Evolutionary conservation across 108 stramenopile genomes (phyloP).

Genomic region (Skeletonema costatum): DNA sequence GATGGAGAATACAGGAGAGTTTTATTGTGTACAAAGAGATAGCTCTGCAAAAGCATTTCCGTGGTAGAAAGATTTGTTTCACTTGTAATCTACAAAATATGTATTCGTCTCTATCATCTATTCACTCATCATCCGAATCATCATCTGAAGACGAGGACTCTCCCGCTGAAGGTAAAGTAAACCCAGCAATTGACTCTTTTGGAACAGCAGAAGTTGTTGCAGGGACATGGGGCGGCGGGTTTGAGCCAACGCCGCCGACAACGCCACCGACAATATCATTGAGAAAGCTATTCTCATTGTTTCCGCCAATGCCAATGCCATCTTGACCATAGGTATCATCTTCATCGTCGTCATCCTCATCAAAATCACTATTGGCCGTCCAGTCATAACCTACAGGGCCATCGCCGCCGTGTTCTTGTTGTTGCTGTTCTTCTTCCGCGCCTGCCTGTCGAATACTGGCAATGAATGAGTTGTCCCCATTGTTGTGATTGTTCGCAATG

Average conservation of each 20-base stretch:
- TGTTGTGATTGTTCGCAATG: conserved; percentile 1
- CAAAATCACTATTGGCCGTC: not conserved
- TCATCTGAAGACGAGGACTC: conserved; percentile 27
- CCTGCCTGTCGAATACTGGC: not conserved
- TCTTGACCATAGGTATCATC: not conserved
- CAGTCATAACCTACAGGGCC: not conserved
- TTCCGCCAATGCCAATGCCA: not conserved
- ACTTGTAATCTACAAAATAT: not conserved
- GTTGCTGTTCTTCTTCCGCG: not conserved
- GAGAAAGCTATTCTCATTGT: conserved; percentile 3
- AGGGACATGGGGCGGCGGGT: not conserved
- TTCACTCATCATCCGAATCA: conserved; percentile 23
- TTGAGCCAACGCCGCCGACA: not conserved
- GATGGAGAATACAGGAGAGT: too few relatives aligned
- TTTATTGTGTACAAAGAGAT: too few relatives aligned
- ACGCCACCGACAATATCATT: not conserved
- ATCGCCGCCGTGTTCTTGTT: not conserved
- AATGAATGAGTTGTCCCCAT: conserved; percentile 1
- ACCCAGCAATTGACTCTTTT: conserved; percentile 11
- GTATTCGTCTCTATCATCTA: not conserved
- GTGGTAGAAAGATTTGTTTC: not conserved
- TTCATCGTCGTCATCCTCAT: conserved; percentile 8
- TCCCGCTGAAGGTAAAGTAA: conserved; percentile 27
- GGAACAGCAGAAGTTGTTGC: not conserved
- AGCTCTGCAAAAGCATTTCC: not conserved